These are phyloP conservation scores for Platanthera zijinensis DNA, from an alignment of 106 monocot genomes.

Conservation along the genomic window DNA sequence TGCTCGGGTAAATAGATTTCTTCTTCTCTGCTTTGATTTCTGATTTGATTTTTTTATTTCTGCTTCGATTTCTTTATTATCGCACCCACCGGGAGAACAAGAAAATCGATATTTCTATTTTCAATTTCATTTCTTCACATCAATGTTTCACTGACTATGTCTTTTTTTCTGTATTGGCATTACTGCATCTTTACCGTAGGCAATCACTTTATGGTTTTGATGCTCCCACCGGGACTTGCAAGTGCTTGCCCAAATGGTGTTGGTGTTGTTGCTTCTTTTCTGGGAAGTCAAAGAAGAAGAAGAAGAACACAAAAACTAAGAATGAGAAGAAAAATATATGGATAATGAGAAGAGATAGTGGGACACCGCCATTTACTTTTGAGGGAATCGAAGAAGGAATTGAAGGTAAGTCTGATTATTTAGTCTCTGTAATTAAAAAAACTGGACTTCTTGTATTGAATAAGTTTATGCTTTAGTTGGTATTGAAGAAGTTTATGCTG, in stretches of 20 bases:
- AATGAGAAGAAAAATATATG: conserved; percentile 52
- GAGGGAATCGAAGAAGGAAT: conserved; percentile 51
- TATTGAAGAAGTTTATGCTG: neutral
- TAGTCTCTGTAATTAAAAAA: neutral
- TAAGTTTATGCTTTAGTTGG: no score
- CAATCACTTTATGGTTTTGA: no score
- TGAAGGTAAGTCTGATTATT: conserved; percentile 27
- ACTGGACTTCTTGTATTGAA: neutral
- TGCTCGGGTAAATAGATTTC: no score
- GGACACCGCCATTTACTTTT: conserved; percentile 53
- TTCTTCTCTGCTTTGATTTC: no score
- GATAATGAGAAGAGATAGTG: conserved; percentile 33
- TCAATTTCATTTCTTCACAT: no score
- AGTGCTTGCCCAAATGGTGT: conserved; percentile 73
- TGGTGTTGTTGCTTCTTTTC: conserved; percentile 35
- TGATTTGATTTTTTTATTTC: no score
- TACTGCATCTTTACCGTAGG: no score
- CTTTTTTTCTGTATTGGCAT: no score
- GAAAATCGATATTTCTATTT: no score
- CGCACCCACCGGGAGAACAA: no score
- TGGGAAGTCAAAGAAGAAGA: conserved; percentile 38
- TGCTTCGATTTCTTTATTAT: no score
- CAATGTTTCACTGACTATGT: no score
- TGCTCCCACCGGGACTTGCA: conserved; percentile 67
- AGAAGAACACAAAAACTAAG: conserved; percentile 57